Evolutionary conservation across 352 stramenopile genomes (phyloP).

Genomic region (Pythium phragmiticola): DNA sequence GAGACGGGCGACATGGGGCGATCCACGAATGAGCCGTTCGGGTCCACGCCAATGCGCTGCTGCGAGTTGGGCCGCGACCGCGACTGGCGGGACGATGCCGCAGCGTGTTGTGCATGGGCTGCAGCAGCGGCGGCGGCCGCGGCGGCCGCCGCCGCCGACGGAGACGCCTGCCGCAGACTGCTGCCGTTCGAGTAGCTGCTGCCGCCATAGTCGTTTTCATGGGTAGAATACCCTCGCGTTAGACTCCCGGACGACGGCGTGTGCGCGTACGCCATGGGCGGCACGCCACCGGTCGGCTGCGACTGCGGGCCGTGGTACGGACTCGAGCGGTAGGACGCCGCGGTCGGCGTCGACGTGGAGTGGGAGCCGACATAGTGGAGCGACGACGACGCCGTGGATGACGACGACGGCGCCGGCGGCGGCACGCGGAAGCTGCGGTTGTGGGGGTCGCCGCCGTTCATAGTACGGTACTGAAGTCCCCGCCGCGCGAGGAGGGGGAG

Average conservation of each 20-base stretch:
- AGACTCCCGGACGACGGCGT: not conserved
- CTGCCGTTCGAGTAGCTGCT: conserved; percentile 13
- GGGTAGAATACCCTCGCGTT: conserved; percentile 1
- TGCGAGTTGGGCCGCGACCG: conserved; percentile 14
- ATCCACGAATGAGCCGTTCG: conserved; percentile 11
- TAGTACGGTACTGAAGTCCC: not conserved
- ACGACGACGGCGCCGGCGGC: conserved; percentile 10
- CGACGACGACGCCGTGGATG: not conserved
- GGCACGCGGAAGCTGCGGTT: conserved; percentile 22
- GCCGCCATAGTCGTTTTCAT: conserved; percentile 5
- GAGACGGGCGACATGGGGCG: conserved; percentile 14
- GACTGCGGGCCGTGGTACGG: conserved; percentile 15
- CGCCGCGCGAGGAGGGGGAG: too few species aligned
- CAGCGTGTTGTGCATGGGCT: conserved; percentile 10
- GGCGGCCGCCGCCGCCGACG: conserved; percentile 7
- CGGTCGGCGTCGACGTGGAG: conserved; percentile 11
- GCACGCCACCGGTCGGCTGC: not conserved
- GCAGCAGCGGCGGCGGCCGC: conserved; percentile 9
- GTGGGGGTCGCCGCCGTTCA: conserved; percentile 17
- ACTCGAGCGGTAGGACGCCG: conserved; percentile 9
- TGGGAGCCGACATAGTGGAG: too few species aligned
- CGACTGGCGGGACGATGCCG: conserved; percentile 6
- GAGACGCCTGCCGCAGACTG: not conserved
- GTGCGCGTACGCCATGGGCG: conserved; percentile 9
- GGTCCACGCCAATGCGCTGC: conserved; percentile 12